Percentiles rank a stretch among this genome's conserved stretches.
Conservation (phyloP, 345 rosid genomes). For the Arabidopsis arenosa region DNA sequence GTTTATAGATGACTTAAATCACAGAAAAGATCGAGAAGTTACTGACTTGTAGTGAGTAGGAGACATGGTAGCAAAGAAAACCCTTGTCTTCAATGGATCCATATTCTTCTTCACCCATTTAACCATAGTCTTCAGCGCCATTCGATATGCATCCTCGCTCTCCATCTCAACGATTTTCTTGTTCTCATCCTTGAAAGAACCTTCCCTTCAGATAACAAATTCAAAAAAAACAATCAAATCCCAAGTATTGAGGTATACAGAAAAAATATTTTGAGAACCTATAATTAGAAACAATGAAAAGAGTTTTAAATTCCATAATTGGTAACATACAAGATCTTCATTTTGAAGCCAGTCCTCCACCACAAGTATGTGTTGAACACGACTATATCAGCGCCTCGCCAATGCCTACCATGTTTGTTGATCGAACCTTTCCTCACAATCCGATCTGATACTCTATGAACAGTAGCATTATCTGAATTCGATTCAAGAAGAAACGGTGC, state of each 20-base stretch:
- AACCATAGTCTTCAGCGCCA: slow-evolving; percentile 78
- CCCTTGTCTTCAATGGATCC: slow-evolving; percentile 73
- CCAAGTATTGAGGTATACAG: not conserved
- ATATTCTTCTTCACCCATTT: slow-evolving; percentile 80
- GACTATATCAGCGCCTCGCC: slow-evolving; percentile 81
- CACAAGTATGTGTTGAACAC: slow-evolving; percentile 87
- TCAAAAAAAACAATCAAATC: slow-evolving; percentile 18
- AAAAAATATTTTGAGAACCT: not conserved
- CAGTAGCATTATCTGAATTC: slow-evolving; percentile 73
- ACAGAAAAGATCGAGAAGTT: not conserved
- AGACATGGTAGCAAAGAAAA: slow-evolving; percentile 91
- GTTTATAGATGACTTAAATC: not conserved
- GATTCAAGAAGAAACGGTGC: slow-evolving; percentile 95
- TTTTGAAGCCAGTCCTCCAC: slow-evolving; percentile 89
- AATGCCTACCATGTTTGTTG: slow-evolving; percentile 71
- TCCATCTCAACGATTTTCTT: slow-evolving; percentile 60
- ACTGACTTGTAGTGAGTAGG: slow-evolving; percentile 80
- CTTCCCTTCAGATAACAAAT: slow-evolving; percentile 55
- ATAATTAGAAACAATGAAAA: not conserved
- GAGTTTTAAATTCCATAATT: not conserved
- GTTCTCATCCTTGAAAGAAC: slow-evolving; percentile 72
- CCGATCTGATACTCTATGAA: slow-evolving; percentile 80
- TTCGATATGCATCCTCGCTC: slow-evolving; percentile 78
- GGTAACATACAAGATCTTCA: slow-evolving; percentile 67
- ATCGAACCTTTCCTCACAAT: slow-evolving; percentile 77